A percentile compares a stretch with the other conserved stretches of the same genome.
Evolutionary conservation across 805 yeast genomes (phyloP).

Genomic region (Saccharomycopsis malanga): DNA sequence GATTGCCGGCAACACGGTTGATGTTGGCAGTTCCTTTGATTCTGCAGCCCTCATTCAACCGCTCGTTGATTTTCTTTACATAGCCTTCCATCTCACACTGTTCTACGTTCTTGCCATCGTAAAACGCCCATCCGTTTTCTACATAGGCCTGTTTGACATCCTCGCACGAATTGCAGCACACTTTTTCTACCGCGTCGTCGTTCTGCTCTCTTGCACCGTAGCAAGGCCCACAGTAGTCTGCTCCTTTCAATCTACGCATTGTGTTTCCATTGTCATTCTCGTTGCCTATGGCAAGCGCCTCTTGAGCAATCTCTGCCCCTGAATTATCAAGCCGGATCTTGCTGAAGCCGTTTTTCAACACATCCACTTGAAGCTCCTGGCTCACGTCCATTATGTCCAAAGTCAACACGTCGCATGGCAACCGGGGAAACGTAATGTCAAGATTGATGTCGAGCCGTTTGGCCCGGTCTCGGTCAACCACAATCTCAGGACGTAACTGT

Average conservation of each 20-base stretch:
- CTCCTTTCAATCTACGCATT: conserved; percentile 20
- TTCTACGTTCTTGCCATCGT: conserved; percentile 76
- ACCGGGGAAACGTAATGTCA: conserved; percentile 73
- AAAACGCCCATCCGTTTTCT: conserved; percentile 76
- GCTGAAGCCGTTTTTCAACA: conserved; percentile 62
- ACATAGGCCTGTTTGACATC: conserved; percentile 78
- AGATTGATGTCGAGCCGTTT: conserved; percentile 69
- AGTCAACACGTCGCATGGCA: conserved; percentile 79
- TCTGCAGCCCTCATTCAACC: conserved; percentile 81
- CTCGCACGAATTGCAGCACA: conserved; percentile 81
- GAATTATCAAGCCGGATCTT: conserved; percentile 54
- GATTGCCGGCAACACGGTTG: conserved; percentile 80
- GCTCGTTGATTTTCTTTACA: conserved; percentile 50
- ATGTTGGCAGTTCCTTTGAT: conserved; percentile 71
- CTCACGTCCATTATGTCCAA: conserved; percentile 84
- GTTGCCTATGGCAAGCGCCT: conserved; percentile 34
- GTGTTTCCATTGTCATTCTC: conserved; percentile 20
- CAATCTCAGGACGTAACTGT: conserved; percentile 71
- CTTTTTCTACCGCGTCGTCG: conserved; percentile 22
- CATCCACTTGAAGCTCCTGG: conserved; percentile 76
- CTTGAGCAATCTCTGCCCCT: conserved; percentile 42
- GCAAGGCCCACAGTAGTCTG: conserved; percentile 77
- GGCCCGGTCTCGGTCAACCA: conserved; percentile 78
- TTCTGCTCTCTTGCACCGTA: conserved; percentile 71
- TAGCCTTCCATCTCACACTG: conserved; percentile 92